Base-by-base conservation (phyloP, 2,329 filamentous ascomycete genomes). In the Periglandula ipomoeae region DNA sequence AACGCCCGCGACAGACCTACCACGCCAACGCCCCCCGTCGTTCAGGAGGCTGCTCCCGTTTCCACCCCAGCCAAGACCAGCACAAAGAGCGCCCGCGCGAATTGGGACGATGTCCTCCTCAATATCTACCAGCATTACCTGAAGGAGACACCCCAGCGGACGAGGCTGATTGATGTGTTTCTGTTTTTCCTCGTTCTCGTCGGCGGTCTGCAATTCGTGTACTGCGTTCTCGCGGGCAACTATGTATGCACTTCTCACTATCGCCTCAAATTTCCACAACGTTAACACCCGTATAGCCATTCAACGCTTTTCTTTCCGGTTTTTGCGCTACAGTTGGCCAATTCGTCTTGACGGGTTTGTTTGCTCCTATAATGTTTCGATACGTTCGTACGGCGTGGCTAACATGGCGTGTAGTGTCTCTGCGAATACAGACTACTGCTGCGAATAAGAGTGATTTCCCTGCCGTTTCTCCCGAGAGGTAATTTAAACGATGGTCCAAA, bases 221-320 rank as follows among this genome's bases (percentile, higher is more conserved):
- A 98, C 70, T 96, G 91, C 65, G 74, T 96, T 49, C 62, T 97
- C 58, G 89, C 82, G 48, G 93, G 93, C 56, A 97, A 96, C 70
- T 98, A 91, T 62, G 93, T 98, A 79, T 53, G 89, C 79, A 50
- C 19, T 13, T 4, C 19, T 8, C 17, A n/a, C 11, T 20, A 8
- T 8, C 20, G 4, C 30, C 15, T 15, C 30, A 9, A 4, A 15
- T 32, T n/a, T n/a, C 30, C 5, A 61, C 46, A 2, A 9, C 43
- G n/a, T 26, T 32, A 9, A 19, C 9, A 17, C 17, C 17, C 20
- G 32, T 17, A 7, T 50, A 97, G 91, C 93, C 93, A 9, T 98
- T 98, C 77, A 98, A 98, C 67, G 93, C 94, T 55, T 98, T 98
- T 74, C 81, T 98, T 27, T 88, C 90, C 27, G 94, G 93, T 43